Evolutionary conservation across 441 rosid species (phyloP), one percentile per base, ranked within the genome.

Genomic region (Gossypium lobatum): DNA sequence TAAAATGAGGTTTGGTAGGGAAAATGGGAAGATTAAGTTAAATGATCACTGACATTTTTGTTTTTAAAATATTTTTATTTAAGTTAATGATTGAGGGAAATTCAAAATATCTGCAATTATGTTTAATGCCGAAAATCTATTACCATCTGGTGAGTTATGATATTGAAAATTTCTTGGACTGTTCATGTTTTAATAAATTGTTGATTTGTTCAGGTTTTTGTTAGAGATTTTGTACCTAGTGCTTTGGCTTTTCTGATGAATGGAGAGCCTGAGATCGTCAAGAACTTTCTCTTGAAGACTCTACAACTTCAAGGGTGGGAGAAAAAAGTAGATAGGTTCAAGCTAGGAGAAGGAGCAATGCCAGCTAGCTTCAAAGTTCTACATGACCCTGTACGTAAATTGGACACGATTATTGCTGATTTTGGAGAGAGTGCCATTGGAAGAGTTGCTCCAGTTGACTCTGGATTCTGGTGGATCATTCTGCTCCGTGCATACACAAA

Each of bases 381-480:
- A 73, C 98, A 92, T 71, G 94, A 95, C 70, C 96, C 96, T 17
- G 80, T 54, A n/a, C 77, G 97, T 13, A 88, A 88, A 74, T 79
- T 81, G 0, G 98, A 95, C 77, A 84, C 89, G 17, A 81, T 92
- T 58, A 70, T 89, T 42, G 97, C 97, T 3, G 98, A 95, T 81
- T 95, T 92, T 74, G 97, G 97, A 58, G 98, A 95, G 85, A 93
- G 93, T 14, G 97, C 98, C 39, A 94, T 94, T 64, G 98, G 98
- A 80, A 83, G 97, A 84, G 98, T 94, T 71, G 97, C 98, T 57
- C 98, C 98, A 4, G 97, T 92, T 39, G 98, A 94, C 81, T 94
- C 97, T 62, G 98, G 98, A 65, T 94, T 94, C 83, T 94, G 98
- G 98, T 92, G 98, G 98, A 94, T 94, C 64, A 92, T 94, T 69